A percentile compares a stretch with the other conserved stretches of the same genome.
Conservation (phyloP, 495 filamentous ascomycete genomes). For the Penicillium waksmanii region DNA sequence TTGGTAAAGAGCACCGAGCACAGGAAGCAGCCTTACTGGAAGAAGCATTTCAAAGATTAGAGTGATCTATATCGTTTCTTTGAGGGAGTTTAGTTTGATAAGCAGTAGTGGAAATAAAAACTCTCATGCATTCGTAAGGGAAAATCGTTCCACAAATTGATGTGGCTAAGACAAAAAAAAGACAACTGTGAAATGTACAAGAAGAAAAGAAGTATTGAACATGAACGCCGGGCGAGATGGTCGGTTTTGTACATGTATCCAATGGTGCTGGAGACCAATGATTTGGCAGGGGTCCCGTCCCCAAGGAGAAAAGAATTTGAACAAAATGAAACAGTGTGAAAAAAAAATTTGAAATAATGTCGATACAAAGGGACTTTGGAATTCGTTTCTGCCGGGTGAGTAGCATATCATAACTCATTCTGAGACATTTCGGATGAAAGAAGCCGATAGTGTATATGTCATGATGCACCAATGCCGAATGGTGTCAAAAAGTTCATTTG, state of each 20-base stretch:
- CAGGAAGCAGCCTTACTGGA: conserved; percentile 11
- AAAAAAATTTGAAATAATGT: conserved; percentile 3
- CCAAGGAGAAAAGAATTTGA: not conserved
- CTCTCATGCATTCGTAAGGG: conserved; percentile 27
- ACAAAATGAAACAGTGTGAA: conserved; percentile 4
- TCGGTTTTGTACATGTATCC: conserved; percentile 29
- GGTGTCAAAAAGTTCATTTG: conserved; percentile 1
- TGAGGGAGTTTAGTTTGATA: not conserved
- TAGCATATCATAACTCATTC: not conserved
- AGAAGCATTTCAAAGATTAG: conserved; percentile 7
- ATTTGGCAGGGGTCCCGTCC: not conserved
- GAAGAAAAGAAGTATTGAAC: conserved; percentile 7
- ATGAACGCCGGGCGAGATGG: conserved; percentile 22
- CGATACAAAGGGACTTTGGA: not conserved
- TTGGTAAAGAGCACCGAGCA: conserved; percentile 78
- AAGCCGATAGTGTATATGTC: conserved; percentile 17
- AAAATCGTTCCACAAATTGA: conserved; percentile 15
- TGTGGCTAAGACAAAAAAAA: conserved; percentile 4
- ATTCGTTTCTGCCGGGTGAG: not conserved
- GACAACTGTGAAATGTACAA: conserved; percentile 6
- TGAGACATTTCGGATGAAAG: conserved; percentile 3
- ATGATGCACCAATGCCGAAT: conserved; percentile 17
- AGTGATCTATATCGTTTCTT: not conserved
- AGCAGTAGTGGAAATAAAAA: conserved; percentile 2
- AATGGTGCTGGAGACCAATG: conserved; percentile 4